These are phyloP conservation scores for Globisporangium middletonii DNA, from an alignment of 352 stramenopile species.

Conservation along the genomic window DNA sequence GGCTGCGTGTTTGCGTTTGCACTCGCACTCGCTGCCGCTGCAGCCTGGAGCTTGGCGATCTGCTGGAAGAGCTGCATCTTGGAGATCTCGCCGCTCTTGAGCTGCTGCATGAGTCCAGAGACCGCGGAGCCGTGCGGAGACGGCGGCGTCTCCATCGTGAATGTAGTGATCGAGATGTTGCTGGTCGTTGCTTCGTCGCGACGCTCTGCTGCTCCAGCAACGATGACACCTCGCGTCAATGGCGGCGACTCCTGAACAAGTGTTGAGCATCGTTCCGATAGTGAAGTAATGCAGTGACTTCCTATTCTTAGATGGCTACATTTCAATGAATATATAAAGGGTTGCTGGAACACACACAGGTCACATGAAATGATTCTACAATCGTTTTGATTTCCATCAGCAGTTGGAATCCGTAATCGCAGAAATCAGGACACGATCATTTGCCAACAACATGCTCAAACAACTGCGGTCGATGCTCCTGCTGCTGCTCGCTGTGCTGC, in stretches of 20 bases:
- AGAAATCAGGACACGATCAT: background rate
- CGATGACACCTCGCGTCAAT: too few species aligned
- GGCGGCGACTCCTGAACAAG: too few species aligned
- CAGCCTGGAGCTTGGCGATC: slow-evolving; percentile 60
- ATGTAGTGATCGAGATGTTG: background rate
- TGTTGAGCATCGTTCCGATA: too few species aligned
- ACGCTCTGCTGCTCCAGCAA: too few species aligned
- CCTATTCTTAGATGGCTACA: too few species aligned
- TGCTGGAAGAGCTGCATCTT: slow-evolving; percentile 85
- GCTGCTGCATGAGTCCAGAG: slow-evolving; percentile 73
- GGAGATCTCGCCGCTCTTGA: slow-evolving; percentile 80
- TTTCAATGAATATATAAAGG: too few species aligned
- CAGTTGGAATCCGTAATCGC: too few species aligned
- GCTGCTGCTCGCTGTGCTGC: background rate
- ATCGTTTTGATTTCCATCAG: too few species aligned
- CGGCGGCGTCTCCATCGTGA: slow-evolving; percentile 30
- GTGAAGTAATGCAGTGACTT: too few species aligned
- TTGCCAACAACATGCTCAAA: background rate
- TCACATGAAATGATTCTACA: too few species aligned
- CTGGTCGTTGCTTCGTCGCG: background rate
- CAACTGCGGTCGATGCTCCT: too few species aligned
- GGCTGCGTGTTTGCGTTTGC: slow-evolving; percentile 3
- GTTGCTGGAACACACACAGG: too few species aligned
- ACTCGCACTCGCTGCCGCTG: slow-evolving; percentile 2
- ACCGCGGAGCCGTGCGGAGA: slow-evolving; percentile 33